A percentile compares a stretch with the other conserved stretches of the same genome.
Conservation (phyloP, 2,329 filamentous ascomycete species). For the Zymoseptoria brevis region DNA sequence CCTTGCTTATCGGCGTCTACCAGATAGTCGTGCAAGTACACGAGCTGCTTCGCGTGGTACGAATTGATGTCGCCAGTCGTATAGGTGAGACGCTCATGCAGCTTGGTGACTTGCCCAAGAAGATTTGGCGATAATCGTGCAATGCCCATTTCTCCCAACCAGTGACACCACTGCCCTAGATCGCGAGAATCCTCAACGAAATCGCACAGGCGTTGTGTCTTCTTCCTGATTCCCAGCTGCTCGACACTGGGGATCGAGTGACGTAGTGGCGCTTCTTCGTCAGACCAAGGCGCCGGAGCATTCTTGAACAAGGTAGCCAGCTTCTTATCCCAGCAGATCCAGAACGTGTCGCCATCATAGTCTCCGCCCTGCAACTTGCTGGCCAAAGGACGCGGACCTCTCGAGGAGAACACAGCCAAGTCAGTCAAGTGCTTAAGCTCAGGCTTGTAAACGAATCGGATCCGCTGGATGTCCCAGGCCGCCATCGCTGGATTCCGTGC, state of each 20-base stretch:
- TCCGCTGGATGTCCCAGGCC: slow-evolving; percentile 62
- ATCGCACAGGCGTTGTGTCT: slow-evolving; percentile 41
- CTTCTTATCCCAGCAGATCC: slow-evolving; percentile 64
- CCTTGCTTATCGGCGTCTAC: slow-evolving; percentile 41
- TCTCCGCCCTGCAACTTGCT: slow-evolving; percentile 69
- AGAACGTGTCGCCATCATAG: slow-evolving; percentile 69
- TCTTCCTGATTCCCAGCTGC: slow-evolving; percentile 45
- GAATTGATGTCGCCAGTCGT: slow-evolving; percentile 18
- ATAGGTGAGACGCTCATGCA: slow-evolving; percentile 58
- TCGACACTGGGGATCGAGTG: slow-evolving; percentile 8
- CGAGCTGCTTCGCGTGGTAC: slow-evolving; percentile 15
- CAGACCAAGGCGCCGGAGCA: slow-evolving; percentile 45
- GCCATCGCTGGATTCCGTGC: slow-evolving; percentile 63
- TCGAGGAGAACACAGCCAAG: slow-evolving; percentile 66
- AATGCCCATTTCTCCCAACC: slow-evolving; percentile 6
- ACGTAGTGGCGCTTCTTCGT: neutral
- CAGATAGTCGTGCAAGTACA: slow-evolving; percentile 38
- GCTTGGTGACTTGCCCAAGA: slow-evolving; percentile 57
- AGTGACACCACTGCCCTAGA: slow-evolving; percentile 30
- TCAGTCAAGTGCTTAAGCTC: slow-evolving; percentile 63
- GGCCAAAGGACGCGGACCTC: slow-evolving; percentile 56
- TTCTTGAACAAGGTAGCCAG: slow-evolving; percentile 63
- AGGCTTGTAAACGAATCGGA: slow-evolving; percentile 43
- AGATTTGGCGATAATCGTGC: slow-evolving; percentile 43
- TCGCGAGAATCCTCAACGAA: slow-evolving; percentile 43